Evolutionary conservation across 2,329 filamentous ascomycete species (phyloP).

Genomic region (Biscogniauxia mediterranea): DNA sequence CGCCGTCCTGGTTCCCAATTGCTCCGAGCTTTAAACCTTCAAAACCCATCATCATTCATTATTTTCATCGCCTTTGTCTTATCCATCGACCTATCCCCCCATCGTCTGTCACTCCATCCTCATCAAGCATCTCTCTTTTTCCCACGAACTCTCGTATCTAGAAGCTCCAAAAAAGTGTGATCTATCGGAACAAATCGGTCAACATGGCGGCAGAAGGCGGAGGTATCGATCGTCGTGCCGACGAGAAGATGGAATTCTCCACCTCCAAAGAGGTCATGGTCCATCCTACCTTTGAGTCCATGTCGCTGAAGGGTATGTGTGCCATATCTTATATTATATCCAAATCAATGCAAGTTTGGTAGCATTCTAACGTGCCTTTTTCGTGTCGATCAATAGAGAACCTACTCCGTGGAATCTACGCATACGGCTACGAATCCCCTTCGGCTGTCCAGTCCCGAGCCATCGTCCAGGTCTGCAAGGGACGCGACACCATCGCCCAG

Average conservation of each 20-base stretch:
- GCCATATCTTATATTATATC: too few relatives aligned
- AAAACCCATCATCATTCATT: too few relatives aligned
- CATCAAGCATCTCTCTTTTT: too few relatives aligned
- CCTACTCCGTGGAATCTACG: slow-evolving; percentile 93
- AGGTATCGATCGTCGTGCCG: slow-evolving; percentile 83
- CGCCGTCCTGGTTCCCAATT: neutral
- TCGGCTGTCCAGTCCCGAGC: slow-evolving; percentile 97
- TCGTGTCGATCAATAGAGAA: slow-evolving; percentile 58
- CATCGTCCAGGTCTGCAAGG: slow-evolving; percentile 98
- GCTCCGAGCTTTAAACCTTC: neutral
- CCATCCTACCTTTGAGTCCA: slow-evolving; percentile 89
- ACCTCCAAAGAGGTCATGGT: slow-evolving; percentile 98
- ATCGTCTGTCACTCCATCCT: neutral
- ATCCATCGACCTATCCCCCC: neutral
- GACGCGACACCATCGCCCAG: slow-evolving; percentile 96
- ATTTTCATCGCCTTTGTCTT: too few relatives aligned
- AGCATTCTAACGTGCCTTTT: too few relatives aligned
- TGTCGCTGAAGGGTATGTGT: slow-evolving; percentile 81
- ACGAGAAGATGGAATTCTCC: slow-evolving; percentile 96
- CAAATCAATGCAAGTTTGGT: too few relatives aligned
- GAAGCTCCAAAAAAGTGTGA: neutral
- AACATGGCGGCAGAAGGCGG: slow-evolving; percentile 88
- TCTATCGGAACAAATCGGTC: slow-evolving; percentile 15
- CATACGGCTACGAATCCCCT: slow-evolving; percentile 97
- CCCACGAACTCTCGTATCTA: neutral